Evolutionary conservation across 805 yeast genomes (phyloP).

Genomic region (Lachancea kluyveri): DNA sequence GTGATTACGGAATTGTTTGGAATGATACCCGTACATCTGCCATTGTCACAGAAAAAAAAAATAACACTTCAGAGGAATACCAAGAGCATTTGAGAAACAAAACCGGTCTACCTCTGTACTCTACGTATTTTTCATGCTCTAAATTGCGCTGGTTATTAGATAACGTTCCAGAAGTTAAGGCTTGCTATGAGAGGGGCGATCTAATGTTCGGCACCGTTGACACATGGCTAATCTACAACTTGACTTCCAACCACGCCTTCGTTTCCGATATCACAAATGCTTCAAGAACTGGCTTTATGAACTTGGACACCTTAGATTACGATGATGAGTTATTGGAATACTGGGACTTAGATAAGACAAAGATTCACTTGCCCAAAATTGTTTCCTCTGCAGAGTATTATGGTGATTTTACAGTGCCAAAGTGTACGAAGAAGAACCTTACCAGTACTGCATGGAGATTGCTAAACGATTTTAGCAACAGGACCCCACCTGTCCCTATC

Average conservation of each 20-base stretch:
- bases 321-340: slow-evolving; percentile 69
- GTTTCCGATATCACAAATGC: slow-evolving; percentile 91
- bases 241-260: slow-evolving; percentile 63
- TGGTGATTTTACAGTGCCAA: slow-evolving; percentile 65
- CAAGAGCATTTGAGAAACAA: slow-evolving; percentile 53
- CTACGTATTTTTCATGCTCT: slow-evolving; percentile 88
- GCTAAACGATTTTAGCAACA: slow-evolving; percentile 42
- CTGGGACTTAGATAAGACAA: slow-evolving; percentile 70
- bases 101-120: slow-evolving; percentile 75
- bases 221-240: slow-evolving; percentile 84
- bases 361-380: slow-evolving; percentile 66
- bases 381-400: slow-evolving; percentile 72
- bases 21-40: slow-evolving; percentile 83
- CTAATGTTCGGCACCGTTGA: slow-evolving; percentile 92
- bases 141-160: slow-evolving; percentile 86
- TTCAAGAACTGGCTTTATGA: slow-evolving; percentile 84
- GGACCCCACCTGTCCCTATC: slow-evolving; percentile 62
- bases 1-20: slow-evolving; percentile 88
- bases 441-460: slow-evolving; percentile 44
- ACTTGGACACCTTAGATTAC: slow-evolving; percentile 66
- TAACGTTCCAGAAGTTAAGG: slow-evolving; percentile 59
- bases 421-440: slow-evolving; percentile 45
- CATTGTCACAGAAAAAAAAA: slow-evolving; percentile 57
- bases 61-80: slow-evolving; percentile 45
- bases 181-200: slow-evolving; percentile 68